Evolutionary conservation across 139 green algal genomes (phyloP), one percentile per base, ranked within the genome.

Genomic region (Pseudopediastrum boryanum): DNA sequence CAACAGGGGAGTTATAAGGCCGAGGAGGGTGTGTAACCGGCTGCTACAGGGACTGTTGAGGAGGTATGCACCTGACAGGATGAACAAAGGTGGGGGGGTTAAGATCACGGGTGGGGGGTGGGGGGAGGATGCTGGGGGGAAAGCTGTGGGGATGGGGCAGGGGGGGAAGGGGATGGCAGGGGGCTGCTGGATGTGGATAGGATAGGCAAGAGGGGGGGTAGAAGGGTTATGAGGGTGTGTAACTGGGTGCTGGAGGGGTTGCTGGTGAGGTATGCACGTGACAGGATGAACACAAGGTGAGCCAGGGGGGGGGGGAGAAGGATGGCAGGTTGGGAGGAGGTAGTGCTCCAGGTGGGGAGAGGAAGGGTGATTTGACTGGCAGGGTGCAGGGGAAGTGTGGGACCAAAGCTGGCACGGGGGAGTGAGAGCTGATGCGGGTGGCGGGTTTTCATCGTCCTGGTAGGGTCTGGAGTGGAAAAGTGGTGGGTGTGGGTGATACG

Each of bases 161-260:
- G n/a, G n/a, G n/a, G n/a, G n/a, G n/a, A n/a, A n/a, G n/a, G n/a
- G n/a, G n/a, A n/a, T n/a, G n/a, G n/a, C n/a, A n/a, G n/a, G n/a
- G n/a, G n/a, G n/a, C n/a, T n/a, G n/a, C n/a, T n/a, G n/a, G n/a
- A n/a, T n/a, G n/a, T n/a, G n/a, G n/a, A n/a, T n/a, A n/a, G n/a
- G n/a, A n/a, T n/a, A n/a, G n/a, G n/a, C n/a, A n/a, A n/a, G n/a
- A n/a, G n/a, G n/a, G n/a, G n/a, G n/a, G n/a, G n/a, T n/a, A n/a
- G n/a, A n/a, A n/a, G 39, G 10, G 31, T 71, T 19, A 61, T 44
- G 38, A 80, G 64, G 33, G n/a, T 73, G 74, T 72, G 71, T n/a
- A 65, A 58, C 21, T 80, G 74, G 74, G 56, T 80, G 31, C 74
- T 62, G 21, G 74, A 80, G 61, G 43, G 61, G 5, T 80, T 80